Evolutionary conservation across 768 basidiomycete genomes (phyloP).

Genomic region (Mycena polygramma): DNA sequence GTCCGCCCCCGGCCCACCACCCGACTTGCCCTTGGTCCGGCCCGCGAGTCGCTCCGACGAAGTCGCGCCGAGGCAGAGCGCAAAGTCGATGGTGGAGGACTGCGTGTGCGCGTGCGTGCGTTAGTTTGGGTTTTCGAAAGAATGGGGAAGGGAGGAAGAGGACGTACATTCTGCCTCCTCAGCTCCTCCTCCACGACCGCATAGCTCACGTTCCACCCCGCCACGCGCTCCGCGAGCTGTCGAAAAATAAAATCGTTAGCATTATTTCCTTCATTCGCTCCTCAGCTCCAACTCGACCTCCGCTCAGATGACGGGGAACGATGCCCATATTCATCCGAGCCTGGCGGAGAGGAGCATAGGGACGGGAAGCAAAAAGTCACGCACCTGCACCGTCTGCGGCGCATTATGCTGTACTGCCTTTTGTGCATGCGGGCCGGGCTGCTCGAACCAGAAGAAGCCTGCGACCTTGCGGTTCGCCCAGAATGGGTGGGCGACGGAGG

Average conservation of each 20-base stretch:
- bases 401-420: slow-evolving; percentile 81
- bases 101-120: too few relatives aligned
- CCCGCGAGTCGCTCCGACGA: slow-evolving; percentile 81
- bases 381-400: slow-evolving; percentile 75
- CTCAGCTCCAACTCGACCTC: too few relatives aligned
- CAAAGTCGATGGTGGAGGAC: slow-evolving; percentile 98
- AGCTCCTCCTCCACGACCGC: slow-evolving; percentile 92
- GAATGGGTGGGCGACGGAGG: slow-evolving; percentile 82
- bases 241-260: not conserved
- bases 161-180: slow-evolving; percentile 93
- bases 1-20: slow-evolving; percentile 30
- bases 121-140: slow-evolving; percentile 26
- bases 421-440: slow-evolving; percentile 60
- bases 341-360: not conserved
- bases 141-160: slow-evolving; percentile 32
- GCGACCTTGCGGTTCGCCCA: slow-evolving; percentile 86
- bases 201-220: slow-evolving; percentile 91
- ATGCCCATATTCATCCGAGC: too few relatives aligned
- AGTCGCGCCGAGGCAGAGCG: slow-evolving; percentile 93
- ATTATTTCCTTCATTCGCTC: too few relatives aligned
- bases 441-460: slow-evolving; percentile 83
- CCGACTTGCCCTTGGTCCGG: slow-evolving; percentile 82
- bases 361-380: not conserved
- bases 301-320: too few relatives aligned
- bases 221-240: slow-evolving; percentile 83